A percentile compares a stretch with the other conserved stretches of the same genome.
These are phyloP conservation scores for Alternaria atra DNA, from an alignment of 2,329 filamentous ascomycete genomes.

Conservation along the genomic window DNA sequence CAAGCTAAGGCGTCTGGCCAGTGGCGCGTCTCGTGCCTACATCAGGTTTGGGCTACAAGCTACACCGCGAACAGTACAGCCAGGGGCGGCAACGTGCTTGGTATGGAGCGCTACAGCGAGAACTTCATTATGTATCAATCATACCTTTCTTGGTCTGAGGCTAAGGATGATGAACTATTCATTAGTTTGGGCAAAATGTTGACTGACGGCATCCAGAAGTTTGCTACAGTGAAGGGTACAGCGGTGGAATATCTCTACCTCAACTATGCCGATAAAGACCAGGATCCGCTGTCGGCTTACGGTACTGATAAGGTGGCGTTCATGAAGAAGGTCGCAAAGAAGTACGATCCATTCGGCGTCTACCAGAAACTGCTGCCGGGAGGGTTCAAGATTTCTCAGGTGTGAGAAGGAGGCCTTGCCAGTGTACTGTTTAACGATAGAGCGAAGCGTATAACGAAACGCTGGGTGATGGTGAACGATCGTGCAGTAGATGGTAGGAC, in stretches of 20 bases:
- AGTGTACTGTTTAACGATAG: conserved; percentile 8
- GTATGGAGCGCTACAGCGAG: conserved; percentile 22
- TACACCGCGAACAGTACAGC: conserved; percentile 24
- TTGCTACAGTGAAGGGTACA: conserved; percentile 12
- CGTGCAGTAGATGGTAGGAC: neutral
- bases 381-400: conserved; percentile 51
- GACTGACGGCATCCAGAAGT: conserved; percentile 17
- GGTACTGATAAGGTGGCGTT: conserved; percentile 47
- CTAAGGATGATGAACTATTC: conserved; percentile 12
- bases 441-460: conserved; percentile 3
- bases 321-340: conserved; percentile 43
- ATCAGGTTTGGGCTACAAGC: conserved; percentile 25
- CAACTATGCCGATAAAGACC: conserved; percentile 47
- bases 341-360: conserved; percentile 52
- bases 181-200: conserved; percentile 15
- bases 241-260: conserved; percentile 30
- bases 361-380: conserved; percentile 53
- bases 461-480: neutral
- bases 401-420: neutral
- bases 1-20: neutral
- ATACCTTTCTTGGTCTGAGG: conserved; percentile 20
- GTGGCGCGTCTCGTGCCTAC: conserved; percentile 27
- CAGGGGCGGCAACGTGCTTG: conserved; percentile 35
- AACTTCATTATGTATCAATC: conserved; percentile 31
- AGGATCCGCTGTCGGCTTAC: conserved; percentile 53